Evolutionary conservation across 2,329 filamentous ascomycete genomes (phyloP), one percentile per base, ranked within the genome.

Genomic region (Paraphaeosphaeria sporulosa): DNA sequence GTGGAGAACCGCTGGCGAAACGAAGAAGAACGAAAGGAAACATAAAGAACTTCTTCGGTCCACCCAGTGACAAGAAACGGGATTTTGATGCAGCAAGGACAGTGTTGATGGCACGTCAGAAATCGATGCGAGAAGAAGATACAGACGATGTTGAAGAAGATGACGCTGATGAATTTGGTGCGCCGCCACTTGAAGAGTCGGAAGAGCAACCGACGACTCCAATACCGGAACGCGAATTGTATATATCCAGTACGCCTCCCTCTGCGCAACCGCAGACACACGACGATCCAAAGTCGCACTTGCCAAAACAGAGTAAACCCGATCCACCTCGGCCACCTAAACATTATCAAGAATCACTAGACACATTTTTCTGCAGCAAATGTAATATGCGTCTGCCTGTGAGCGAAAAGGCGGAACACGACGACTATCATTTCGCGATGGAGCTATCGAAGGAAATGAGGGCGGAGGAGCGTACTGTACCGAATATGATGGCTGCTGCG

Each of bases 381-480:
- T 97, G 93, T 76, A 83, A 85, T 60, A 83, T 85, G 69, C 73
- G 76, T n/a, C 81, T 95, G 36, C 81, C 84, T 13, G 81, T 83
- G 42, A 73, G 81, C 27, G 86, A 89, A 58, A 84, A 85, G 67
- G 85, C 89, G 65, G 94, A 91, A 78, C 95, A 99, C 76, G 84
- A 90, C 56, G 95, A 99, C 76, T 98, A 94, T 90, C 95, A 99
- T 79, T 90, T 97, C 79, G 95, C 95, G 48, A 92, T 91, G 79
- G 91, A 94, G 68, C 83, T 99, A 32, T 89, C 94, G 65, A 85
- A 88, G 59, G 84, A 90, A 66, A 74, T 80, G 63, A 68, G 72
- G 5, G 67, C 73, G 8, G 69, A 75, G 51, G 72, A 75, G 8
- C 68, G 70, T 12, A 71, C 60, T 15, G 44, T 61, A 6, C 38